A percentile compares a stretch with the other conserved stretches of the same genome.
phyloP scores from a whole-genome alignment of 305 asterid species.

The Rubia peregrina region DNA sequence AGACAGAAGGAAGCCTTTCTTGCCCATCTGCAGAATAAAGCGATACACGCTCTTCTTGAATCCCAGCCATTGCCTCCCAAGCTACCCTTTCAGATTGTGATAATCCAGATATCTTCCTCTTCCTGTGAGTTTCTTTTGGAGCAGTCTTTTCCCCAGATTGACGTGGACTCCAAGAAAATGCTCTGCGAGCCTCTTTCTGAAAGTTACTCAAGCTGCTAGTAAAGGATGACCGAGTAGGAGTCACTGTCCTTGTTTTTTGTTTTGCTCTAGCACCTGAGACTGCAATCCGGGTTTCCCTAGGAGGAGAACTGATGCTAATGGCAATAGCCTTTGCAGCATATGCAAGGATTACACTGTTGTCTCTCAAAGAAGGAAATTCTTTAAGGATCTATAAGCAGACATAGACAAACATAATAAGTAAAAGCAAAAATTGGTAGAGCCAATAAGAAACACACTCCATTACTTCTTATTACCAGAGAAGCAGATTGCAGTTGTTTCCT shows the following conservation, averaged over 20 bases:
- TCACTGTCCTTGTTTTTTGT: constrained; percentile 67
- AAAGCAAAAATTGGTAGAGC: constrained; percentile 10
- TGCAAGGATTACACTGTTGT: constrained; percentile 60
- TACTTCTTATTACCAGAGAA: constrained; percentile 58
- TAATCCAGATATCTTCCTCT: constrained; percentile 89
- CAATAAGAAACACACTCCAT: constrained; percentile 16
- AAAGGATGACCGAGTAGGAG: constrained; percentile 77
- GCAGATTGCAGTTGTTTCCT: constrained; percentile 98
- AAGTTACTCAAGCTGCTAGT: constrained; percentile 80
- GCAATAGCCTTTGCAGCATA: constrained; percentile 95
- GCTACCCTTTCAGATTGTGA: constrained; percentile 77
- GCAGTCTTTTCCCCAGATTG: constrained; percentile 71
- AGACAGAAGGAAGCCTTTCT: constrained; percentile 84
- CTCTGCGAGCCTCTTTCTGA: constrained; percentile 98
- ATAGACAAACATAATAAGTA: constrained; percentile 22
- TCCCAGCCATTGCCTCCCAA: constrained; percentile 94
- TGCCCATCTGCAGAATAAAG: constrained; percentile 77
- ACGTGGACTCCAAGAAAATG: constrained; percentile 97
- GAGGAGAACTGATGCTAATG: constrained; percentile 67
- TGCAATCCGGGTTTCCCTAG: constrained; percentile 66
- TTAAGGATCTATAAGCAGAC: constrained; percentile 63
- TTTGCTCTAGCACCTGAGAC: constrained; percentile 71
- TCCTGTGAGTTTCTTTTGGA: constrained; percentile 71
- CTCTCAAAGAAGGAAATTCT: constrained; percentile 87
- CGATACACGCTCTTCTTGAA: constrained; percentile 85